Evolutionary conservation across 2,329 filamentous ascomycete genomes (phyloP), one percentile per base, ranked within the genome.

Genomic region (Neobulgaria alba): DNA sequence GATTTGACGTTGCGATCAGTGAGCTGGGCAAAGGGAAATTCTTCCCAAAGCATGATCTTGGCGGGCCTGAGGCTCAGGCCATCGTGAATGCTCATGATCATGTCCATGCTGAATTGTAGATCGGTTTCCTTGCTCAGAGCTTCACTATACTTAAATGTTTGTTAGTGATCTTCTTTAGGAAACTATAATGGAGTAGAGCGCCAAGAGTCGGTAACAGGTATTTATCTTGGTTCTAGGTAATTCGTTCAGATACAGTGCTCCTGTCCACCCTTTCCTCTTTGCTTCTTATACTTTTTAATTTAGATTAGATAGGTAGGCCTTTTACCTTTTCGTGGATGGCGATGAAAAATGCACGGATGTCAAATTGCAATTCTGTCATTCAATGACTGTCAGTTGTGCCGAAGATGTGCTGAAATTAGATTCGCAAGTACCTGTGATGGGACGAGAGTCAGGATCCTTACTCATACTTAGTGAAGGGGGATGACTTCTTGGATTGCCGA

Each of bases 381-480:
- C 66, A 67, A 80, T 95, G 85, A 82, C 85, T 88, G 79, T 72
- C 75, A 42, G 79, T 89, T 92, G 89, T 87, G 89, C 88, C 88
- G 85, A 89, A 94, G 87, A 94, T 87, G 87, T 95, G 88, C 88
- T 92, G 77, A 93, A 72, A 92, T 74, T 60, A 63, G 79, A 63
- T 54, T 38, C 51, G 43, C 49, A 38, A 49, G 51, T 52, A 34
- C 48, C 45, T 44, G 51, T 65, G 64, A 43, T 63, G 63, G 43
- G 47, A 48, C 38, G 50, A 37, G 44, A 44, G 41, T 18, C 46
- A 42, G 35, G 29, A 34, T 40, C 20, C 35, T 41, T 45, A 39
- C 42, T 43, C 40, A 29, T 36, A 29, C 48, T 41, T 47, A 33
- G 35, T 48, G 38, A 31, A 32, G 43, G 48, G 42, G 45, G 39